Conservation (phyloP, 306 rosid species). For the Styphnolobium japonicum region DNA sequence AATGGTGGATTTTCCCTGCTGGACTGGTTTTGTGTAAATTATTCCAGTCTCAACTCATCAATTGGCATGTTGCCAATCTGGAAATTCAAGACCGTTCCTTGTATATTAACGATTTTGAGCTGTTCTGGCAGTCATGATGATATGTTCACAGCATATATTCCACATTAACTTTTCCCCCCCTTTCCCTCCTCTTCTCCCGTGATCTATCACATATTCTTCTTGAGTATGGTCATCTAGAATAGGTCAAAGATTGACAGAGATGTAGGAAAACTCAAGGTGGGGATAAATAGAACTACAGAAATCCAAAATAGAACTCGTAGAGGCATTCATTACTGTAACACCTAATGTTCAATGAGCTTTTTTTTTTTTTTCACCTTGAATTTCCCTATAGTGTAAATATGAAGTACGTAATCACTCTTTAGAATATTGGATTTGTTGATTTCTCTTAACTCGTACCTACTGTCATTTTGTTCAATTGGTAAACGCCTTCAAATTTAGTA, state of each 20-base stretch:
- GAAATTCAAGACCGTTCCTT: constrained; percentile 99
- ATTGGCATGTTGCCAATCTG: constrained; percentile 96
- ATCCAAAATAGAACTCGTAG: constrained; percentile 31
- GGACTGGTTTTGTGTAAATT: constrained; percentile 87
- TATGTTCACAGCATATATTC: constrained; percentile 40
- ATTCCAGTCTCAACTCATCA: constrained; percentile 84
- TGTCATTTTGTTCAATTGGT: constrained; percentile 18
- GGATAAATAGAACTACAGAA: constrained; percentile 34
- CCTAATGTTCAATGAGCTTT: constrained; percentile 37
- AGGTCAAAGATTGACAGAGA: constrained; percentile 68
- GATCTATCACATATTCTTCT: constrained; percentile 31
- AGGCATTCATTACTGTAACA: constrained; percentile 52
- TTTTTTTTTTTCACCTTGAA: constrained; percentile 11
- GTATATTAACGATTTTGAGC: constrained; percentile 92
- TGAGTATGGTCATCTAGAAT: constrained; percentile 34
- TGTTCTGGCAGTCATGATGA: constrained; percentile 95
- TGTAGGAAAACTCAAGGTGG: constrained; percentile 44
- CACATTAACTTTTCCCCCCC: constrained; percentile 37
- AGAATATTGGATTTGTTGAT: background rate
- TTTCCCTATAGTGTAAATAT: constrained; percentile 44
- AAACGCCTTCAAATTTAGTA: background rate
- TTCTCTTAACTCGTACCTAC: background rate
- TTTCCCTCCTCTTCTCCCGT: background rate
- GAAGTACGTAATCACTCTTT: constrained; percentile 23
- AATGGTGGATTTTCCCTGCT: constrained; percentile 94